Percentiles rank a stretch among this genome's conserved stretches.
These are phyloP conservation scores for Xanthoparmelia taractica DNA, from an alignment of 495 filamentous ascomycete species.

Conservation along the genomic window DNA sequence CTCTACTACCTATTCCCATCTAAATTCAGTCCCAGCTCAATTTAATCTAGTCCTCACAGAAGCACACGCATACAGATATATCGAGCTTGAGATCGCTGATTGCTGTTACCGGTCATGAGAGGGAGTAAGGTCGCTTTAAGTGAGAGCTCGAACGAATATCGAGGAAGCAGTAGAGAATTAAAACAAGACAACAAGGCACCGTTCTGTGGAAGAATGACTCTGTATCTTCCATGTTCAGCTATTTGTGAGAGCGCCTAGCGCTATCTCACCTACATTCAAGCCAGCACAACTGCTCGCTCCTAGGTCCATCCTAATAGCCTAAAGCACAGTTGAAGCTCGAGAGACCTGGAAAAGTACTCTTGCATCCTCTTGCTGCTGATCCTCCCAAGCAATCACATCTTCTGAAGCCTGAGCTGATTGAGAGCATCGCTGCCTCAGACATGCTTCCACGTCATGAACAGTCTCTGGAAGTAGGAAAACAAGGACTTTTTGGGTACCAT, in stretches of 20 bases:
- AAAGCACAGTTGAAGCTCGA: background rate
- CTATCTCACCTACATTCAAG: background rate
- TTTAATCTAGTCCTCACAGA: too few relatives aligned
- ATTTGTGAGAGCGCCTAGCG: background rate
- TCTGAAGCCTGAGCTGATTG: background rate
- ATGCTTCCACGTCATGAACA: slow-evolving; percentile 41
- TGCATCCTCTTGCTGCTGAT: background rate
- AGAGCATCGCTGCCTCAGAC: background rate
- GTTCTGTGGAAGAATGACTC: background rate
- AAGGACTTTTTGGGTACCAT: slow-evolving; percentile 41
- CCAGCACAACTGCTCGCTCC: background rate
- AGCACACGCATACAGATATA: too few relatives aligned
- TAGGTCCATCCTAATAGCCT: background rate
- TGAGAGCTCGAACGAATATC: background rate
- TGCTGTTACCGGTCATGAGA: background rate
- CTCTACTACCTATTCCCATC: too few relatives aligned
- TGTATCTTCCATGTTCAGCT: background rate
- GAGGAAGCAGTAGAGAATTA: background rate
- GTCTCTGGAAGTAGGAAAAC: slow-evolving; percentile 45
- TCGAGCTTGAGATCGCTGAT: background rate
- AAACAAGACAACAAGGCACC: background rate
- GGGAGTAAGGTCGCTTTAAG: background rate
- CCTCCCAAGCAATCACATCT: background rate
- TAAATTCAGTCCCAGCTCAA: too few relatives aligned
- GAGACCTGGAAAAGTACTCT: background rate